Evolutionary conservation across 1,284 basidiomycete genomes (phyloP), one percentile per base, ranked within the genome.

Genomic region (Rhodotorula sp.): DNA sequence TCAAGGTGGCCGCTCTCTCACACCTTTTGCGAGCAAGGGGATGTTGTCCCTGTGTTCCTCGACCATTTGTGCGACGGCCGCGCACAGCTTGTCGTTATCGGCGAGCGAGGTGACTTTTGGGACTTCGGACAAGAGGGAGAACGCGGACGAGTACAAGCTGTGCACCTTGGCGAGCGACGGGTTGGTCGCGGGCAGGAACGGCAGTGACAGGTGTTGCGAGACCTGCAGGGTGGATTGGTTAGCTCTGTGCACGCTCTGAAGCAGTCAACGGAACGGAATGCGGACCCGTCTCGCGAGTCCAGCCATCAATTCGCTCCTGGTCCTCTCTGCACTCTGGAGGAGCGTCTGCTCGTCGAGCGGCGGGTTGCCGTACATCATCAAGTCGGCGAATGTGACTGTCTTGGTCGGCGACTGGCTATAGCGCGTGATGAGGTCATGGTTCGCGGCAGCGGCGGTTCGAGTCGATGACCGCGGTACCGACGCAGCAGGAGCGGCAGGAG

Each of bases 41-140:
- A 95, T 90, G 79, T 95, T 93, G 80, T 94, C 89, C 5, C 89
- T 86, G 79, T 95, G 93, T 63, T 85, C 85, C 64, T 87, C 85
- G 14, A 95, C 92, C 31, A 95, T 83, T 49, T 85, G 84, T 60
- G 88, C 87, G 23, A 95, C 84, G 69, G 87, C 84, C 59, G 85
- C 83, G 1, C 89, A 86, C 76, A 93, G 93, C 10, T 81, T 79
- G 16, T 84, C 83, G 74, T 94, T 94, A 72, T 92, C 88, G 70
- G 87, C 85, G 56, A 91, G 81, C 60, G 85, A 86, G 60, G 80
- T 85, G 64, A 92, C 87, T 5, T 85, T 83, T 16, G 89, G 87
- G 78, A 92, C 86, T 26, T 84, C 88, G 31, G 89, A 88, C 43
- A 94, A 83, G 77, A 86, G 87, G 67, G 86, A 83, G 79, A 95